Base-by-base conservation (phyloP, 345 rosid genomes). In the Luvunga scandens region DNA sequence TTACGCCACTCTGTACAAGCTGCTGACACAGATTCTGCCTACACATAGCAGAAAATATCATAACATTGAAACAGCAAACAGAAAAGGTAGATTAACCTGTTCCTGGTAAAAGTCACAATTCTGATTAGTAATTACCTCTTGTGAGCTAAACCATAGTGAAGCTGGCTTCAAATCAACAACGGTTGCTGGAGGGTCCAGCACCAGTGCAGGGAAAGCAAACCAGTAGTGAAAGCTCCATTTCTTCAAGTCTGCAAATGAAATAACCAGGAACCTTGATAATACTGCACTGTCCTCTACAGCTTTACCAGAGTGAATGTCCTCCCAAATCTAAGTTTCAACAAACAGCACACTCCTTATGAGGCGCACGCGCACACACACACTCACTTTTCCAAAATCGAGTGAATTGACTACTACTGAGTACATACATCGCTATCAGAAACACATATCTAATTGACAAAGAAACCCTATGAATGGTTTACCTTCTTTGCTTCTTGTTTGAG, bases 171-270 rank as follows among this genome's bases (percentile, higher is more conserved):
- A 84, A 22, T 89, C 90, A 50, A 88, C 77, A 84, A 96, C 70
- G 1, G 81, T 89, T 62, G 87, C 99, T 39, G 97, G 93, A 75
- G 98, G 99, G 84, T 91, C 91, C 78, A 94, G 93, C 69, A 84
- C 91, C 75, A 96, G 85, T 42, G 92, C 97, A 76, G 97, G 97
- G 67, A 96, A 96, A 22, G 98, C 97, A 88, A 96, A 85, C 93
- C 97, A 88, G 79, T 92, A 96, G 76, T 88, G 89, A 76, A 96
- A 96, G 78, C 81, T 92, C 99, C 98, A 92, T 67, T 91, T 94
- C 62, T 96, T 92, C 68, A 94, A 84, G 88, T 96, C 98, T 0
- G 97, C 98, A 50, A 87, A 96, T 2, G 98, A 94, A 80, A 96
- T 91, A 75, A 94, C 84, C n/a, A 94, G 88, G 82, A 96, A 91